A percentile compares a stretch with the other conserved stretches of the same genome.
Evolutionary conservation across 176 grass and related monocot genomes (phyloP).

Genomic region (Hsuehochloa calcarea): DNA sequence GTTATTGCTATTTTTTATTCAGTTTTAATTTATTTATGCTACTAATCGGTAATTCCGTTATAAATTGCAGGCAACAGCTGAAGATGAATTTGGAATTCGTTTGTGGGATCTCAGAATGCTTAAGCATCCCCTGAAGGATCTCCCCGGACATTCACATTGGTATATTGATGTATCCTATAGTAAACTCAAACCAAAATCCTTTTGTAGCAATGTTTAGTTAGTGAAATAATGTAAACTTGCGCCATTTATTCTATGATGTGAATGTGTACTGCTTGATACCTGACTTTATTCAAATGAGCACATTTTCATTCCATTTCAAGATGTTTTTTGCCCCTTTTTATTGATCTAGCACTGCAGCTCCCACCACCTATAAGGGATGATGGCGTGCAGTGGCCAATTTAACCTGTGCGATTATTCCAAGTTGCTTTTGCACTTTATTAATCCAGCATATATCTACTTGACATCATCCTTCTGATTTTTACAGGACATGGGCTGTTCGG

Average conservation of each 20-base stretch:
- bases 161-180: conserved; percentile 34
- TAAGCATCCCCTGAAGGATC: conserved; percentile 83
- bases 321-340: conserved; percentile 15
- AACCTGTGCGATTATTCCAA: neutral
- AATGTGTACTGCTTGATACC: conserved; percentile 16
- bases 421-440: neutral
- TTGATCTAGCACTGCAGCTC: neutral
- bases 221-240: neutral
- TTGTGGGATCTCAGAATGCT: conserved; percentile 95
- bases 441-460: neutral
- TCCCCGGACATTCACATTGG: conserved; percentile 93
- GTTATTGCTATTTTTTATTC: neutral
- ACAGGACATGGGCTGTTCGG: conserved; percentile 86
- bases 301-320: neutral
- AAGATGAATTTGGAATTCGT: conserved; percentile 89
- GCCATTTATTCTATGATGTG: neutral
- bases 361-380: neutral
- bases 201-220: conserved; percentile 10
- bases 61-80: conserved; percentile 76
- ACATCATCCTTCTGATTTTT: conserved; percentile 28
- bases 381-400: neutral
- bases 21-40: conserved; percentile 22
- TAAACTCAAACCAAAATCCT: conserved; percentile 28
- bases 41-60: neutral
- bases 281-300: conserved; percentile 21